phyloP scores from a whole-genome alignment of 2,329 filamentous ascomycete species.

The Biscogniauxia marginata region DNA sequence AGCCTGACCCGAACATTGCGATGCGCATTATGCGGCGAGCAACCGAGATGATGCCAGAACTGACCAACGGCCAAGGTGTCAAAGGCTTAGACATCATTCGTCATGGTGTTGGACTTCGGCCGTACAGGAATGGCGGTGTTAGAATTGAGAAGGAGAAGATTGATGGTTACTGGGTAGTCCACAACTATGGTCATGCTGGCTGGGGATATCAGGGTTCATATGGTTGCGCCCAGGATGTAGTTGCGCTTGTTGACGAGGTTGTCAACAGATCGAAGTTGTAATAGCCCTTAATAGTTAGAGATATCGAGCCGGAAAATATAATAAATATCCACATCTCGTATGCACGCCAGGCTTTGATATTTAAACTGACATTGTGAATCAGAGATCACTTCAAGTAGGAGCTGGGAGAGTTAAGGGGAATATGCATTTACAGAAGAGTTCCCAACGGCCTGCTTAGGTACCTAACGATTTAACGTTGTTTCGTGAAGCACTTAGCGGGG shows the following conservation, averaged over 20 bases:
- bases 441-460: too few species aligned
- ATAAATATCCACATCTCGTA: neutral
- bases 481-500: too few species aligned
- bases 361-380: too few species aligned
- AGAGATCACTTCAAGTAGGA: too few species aligned
- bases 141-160: conserved; percentile 73
- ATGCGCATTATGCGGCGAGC: conserved; percentile 80
- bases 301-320: neutral
- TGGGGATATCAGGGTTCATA: conserved; percentile 73
- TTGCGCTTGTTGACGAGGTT: conserved; percentile 66
- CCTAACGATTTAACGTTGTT: too few species aligned
- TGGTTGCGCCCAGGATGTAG: conserved; percentile 66
- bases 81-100: conserved; percentile 73
- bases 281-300: neutral
- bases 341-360: too few species aligned
- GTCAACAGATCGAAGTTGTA: conserved; percentile 27
- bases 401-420: too few species aligned
- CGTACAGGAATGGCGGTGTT: conserved; percentile 70
- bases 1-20: conserved; percentile 77
- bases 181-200: conserved; percentile 77
- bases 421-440: too few species aligned
- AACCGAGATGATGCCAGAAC: conserved; percentile 60
- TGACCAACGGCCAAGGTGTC: conserved; percentile 66
- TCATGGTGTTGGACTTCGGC: conserved; percentile 80
- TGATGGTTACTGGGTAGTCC: conserved; percentile 65